A percentile compares a stretch with the other conserved stretches of the same genome.
These are phyloP conservation scores for Berberis vulgaris DNA, from an alignment of 164 flowering plant species.

Conservation along the genomic window DNA sequence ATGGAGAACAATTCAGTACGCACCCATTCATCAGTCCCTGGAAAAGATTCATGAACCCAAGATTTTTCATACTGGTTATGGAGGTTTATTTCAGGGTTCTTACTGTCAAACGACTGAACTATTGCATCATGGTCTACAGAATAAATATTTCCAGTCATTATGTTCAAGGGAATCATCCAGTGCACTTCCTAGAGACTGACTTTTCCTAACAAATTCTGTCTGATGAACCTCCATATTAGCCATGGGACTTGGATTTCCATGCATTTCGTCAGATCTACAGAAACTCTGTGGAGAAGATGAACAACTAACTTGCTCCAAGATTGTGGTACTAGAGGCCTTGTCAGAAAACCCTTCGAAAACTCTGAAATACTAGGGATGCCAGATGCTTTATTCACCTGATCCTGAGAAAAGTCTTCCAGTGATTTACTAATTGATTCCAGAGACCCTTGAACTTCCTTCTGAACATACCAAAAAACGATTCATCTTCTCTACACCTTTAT, in stretches of 20 bases:
- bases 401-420: slow-evolving; percentile 27
- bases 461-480: slow-evolving; percentile 6
- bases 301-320: slow-evolving; percentile 17
- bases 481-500: background rate
- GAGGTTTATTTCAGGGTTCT: slow-evolving; percentile 18
- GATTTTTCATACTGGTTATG: slow-evolving; percentile 19
- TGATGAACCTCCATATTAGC: slow-evolving; percentile 12
- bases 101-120: slow-evolving; percentile 14
- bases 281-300: slow-evolving; percentile 19
- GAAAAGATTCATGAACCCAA: slow-evolving; percentile 24
- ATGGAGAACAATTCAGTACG: slow-evolving; percentile 38
- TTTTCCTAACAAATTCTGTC: slow-evolving; percentile 32
- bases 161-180: slow-evolving; percentile 27
- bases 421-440: slow-evolving; percentile 37
- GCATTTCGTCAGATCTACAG: slow-evolving; percentile 43
- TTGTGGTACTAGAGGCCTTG: slow-evolving; percentile 11
- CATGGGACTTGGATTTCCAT: slow-evolving; percentile 18
- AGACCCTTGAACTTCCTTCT: slow-evolving; percentile 42
- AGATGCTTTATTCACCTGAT: slow-evolving; percentile 14
- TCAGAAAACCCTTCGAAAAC: slow-evolving; percentile 10
- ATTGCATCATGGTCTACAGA: too few relatives aligned
- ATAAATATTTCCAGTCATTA: slow-evolving; percentile 7
- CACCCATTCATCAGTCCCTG: slow-evolving; percentile 22
- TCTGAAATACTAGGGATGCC: slow-evolving; percentile 9
- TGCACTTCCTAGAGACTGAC: slow-evolving; percentile 65